Percentiles rank a stretch among this genome's conserved stretches.
Evolutionary conservation across 1,284 basidiomycete genomes (phyloP).

Genomic region (Stereum hirsutum): DNA sequence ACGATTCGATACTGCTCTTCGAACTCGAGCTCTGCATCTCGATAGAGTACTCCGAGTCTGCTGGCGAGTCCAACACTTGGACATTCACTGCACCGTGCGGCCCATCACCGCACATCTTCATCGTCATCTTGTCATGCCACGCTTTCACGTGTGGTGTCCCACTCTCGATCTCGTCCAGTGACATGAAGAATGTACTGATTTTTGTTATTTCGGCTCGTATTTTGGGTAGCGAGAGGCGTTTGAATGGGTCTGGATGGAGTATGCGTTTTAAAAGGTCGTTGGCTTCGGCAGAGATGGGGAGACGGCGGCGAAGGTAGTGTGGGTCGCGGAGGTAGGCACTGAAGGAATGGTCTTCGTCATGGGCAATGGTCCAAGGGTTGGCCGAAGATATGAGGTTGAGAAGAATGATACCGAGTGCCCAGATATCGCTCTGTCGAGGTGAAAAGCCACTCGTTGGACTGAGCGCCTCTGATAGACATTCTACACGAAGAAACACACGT

Average conservation of each 20-base stretch:
- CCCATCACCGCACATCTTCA: no score
- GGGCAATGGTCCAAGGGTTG: conserved; percentile 83
- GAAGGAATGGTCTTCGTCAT: conserved; percentile 53
- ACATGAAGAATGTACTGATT: conserved; percentile 64
- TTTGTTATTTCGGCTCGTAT: conserved; percentile 50
- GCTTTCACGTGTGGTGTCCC: not conserved
- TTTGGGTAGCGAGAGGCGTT: conserved; percentile 42
- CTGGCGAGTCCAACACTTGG: no score
- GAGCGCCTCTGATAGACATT: conserved; percentile 21
- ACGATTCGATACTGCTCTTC: no score
- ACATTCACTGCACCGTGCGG: no score
- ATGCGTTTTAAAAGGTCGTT: conserved; percentile 20
- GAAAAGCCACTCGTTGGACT: conserved; percentile 39
- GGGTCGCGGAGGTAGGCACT: not conserved
- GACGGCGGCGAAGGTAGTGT: not conserved
- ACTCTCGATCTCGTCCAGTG: conserved; percentile 29
- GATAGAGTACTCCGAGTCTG: no score
- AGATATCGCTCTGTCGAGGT: conserved; percentile 73
- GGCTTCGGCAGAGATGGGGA: conserved; percentile 31
- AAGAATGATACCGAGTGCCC: conserved; percentile 57
- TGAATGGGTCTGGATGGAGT: not conserved
- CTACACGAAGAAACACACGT: conserved; percentile 10
- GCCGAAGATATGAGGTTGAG: conserved; percentile 78
- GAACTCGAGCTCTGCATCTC: no score
- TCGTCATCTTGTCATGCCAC: no score